A percentile compares a stretch with the other conserved stretches of the same genome.
These are phyloP conservation scores for Tarenaya hassleriana DNA, from an alignment of 345 rosid genomes.

Conservation along the genomic window DNA sequence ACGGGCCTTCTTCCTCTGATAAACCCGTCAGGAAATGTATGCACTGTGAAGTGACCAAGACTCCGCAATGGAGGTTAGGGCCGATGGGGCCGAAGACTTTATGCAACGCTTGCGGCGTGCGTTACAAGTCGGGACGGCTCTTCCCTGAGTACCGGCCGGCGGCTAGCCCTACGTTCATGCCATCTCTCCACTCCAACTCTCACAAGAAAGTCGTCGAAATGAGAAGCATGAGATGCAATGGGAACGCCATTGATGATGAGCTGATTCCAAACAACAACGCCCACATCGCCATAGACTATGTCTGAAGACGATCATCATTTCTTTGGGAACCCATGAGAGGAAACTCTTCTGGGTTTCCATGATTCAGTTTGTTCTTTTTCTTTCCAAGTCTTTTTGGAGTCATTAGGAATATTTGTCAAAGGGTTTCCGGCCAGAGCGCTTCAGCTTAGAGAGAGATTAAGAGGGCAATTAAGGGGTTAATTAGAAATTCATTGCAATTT, in stretches of 20 bases:
- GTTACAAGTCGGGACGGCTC: slow-evolving; percentile 89
- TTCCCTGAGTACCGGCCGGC: slow-evolving; percentile 99
- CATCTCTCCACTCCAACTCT: slow-evolving; percentile 87
- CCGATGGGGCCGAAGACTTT: slow-evolving; percentile 98
- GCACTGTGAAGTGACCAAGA: slow-evolving; percentile 94
- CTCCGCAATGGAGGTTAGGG: slow-evolving; percentile 99
- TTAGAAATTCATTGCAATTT: too few relatives aligned
- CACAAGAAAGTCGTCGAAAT: slow-evolving; percentile 93
- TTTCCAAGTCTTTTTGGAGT: too few relatives aligned
- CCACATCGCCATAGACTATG: slow-evolving; percentile 22
- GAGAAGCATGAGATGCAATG: slow-evolving; percentile 49
- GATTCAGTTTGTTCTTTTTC: too few relatives aligned
- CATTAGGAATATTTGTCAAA: too few relatives aligned
- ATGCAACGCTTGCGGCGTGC: slow-evolving; percentile 96
- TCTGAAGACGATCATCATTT: not conserved
- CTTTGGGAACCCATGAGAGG: too few relatives aligned
- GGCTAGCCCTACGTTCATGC: slow-evolving; percentile 83
- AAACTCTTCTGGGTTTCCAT: too few relatives aligned
- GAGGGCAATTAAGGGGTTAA: too few relatives aligned
- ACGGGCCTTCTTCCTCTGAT: slow-evolving; percentile 26
- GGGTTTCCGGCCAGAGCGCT: too few relatives aligned
- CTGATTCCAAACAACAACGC: slow-evolving; percentile 28
- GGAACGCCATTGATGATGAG: not conserved
- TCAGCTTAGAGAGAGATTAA: too few relatives aligned
- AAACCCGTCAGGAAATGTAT: slow-evolving; percentile 67